phyloP scores from a whole-genome alignment of 495 filamentous ascomycete species.

The Aspergillus homomorphus region DNA sequence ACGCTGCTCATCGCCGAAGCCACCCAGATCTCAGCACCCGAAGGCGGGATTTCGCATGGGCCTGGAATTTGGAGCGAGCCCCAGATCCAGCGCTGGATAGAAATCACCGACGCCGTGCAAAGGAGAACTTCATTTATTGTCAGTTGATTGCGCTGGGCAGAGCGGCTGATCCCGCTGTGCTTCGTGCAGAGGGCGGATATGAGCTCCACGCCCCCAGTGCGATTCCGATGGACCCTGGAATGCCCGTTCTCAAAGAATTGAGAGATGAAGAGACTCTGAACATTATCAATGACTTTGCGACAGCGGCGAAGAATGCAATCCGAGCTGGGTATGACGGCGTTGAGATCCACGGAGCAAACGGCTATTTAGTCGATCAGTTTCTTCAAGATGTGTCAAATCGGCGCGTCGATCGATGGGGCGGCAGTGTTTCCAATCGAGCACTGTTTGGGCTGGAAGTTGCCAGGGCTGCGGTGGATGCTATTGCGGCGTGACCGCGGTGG shows the following conservation, averaged over 20 bases:
- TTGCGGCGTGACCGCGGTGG: constrained; percentile 57
- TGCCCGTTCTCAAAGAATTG: constrained; percentile 45
- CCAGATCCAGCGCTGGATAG: constrained; percentile 48
- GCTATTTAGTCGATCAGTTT: constrained; percentile 76
- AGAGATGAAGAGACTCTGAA: constrained; percentile 54
- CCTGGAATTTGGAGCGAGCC: constrained; percentile 46
- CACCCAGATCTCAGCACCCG: constrained; percentile 55
- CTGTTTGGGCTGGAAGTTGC: constrained; percentile 60
- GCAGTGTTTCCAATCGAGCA: constrained; percentile 62
- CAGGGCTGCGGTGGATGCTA: constrained; percentile 55
- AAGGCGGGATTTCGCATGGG: constrained; percentile 41
- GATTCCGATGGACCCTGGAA: constrained; percentile 22
- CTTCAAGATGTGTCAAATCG: constrained; percentile 57
- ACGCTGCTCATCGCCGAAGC: constrained; percentile 58
- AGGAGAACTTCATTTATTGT: constrained; percentile 48
- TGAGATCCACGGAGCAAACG: constrained; percentile 73
- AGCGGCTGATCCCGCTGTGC: constrained; percentile 39
- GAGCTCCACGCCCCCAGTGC: constrained; percentile 34
- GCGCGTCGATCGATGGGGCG: constrained; percentile 63
- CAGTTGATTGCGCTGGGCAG: constrained; percentile 61
- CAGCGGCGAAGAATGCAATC: constrained; percentile 60
- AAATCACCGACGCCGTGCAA: constrained; percentile 51
- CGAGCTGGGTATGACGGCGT: constrained; percentile 74
- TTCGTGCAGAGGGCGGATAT: constrained; percentile 23
- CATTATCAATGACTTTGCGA: constrained; percentile 53